Base-by-base conservation (phyloP, 192 early-diverging fungal genomes). In the Podila verticillata region DNA sequence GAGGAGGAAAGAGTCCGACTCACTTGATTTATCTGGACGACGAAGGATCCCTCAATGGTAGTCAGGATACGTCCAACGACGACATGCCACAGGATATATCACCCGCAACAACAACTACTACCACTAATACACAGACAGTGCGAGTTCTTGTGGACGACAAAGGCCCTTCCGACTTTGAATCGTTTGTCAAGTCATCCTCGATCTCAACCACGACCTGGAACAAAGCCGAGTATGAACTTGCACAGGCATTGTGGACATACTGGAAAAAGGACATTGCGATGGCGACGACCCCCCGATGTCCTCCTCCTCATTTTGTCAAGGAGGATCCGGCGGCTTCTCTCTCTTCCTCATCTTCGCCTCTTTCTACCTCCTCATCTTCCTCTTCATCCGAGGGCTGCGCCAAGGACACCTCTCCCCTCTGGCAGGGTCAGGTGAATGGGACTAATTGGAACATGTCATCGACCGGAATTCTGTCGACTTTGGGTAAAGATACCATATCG, bases 361-460 rank as follows among this genome's bases (percentile, higher is more conserved):
- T n/a, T 54, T 54, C 51, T 0, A 54, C 51, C 51, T 54, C 51
- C 20, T 54, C 51, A 24, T 54, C 51, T 9, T 26, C 51, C 9
- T 54, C 51, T n/a, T 24, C 51, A n/a, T 24, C 51, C 51, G 22
- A 54, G 51, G 24, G 22, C 20, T 54, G 51, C 17, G 4, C 24
- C 51, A 54, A 54, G n/a, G 24, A 54, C 51, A 54, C 24, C 6
- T 17, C 51, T 26, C 20, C 24, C 7, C 51, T 54, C n/a, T 54
- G 51, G 51, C 51, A 54, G n/a, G 51, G 51, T 54, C 51, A 54
- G 12, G 51, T 54, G 51, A 54, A 54, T 54, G 51, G 24, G 20
- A 54, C 51, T 26, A 54, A 54, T n/a, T 54, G 51, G 51, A 54
- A 54, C 51, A 54, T 54, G 51, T 54, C 51, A 54, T 54, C 51